Percentiles rank a stretch among this genome's conserved stretches.
phyloP scores from a whole-genome alignment of 495 filamentous ascomycete species.

The Aspergillus haitiensis region DNA sequence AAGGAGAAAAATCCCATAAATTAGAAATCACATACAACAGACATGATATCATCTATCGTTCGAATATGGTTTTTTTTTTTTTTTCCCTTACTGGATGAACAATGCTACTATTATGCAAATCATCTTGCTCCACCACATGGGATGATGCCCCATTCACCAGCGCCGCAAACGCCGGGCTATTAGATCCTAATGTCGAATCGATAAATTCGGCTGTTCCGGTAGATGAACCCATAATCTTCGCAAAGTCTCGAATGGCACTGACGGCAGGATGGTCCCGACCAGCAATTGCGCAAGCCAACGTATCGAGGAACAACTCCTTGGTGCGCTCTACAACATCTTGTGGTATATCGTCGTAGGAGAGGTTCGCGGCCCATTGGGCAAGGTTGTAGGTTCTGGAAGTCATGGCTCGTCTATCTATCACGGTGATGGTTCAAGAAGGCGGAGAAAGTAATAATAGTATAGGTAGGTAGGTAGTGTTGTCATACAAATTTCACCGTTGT shows the following conservation, averaged over 20 bases:
- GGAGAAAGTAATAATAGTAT: neutral
- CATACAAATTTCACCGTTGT: no score
- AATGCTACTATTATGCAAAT: constrained; percentile 42
- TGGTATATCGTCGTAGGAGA: constrained; percentile 34
- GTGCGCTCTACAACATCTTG: constrained; percentile 34
- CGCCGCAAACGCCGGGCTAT: constrained; percentile 37
- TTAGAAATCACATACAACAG: constrained; percentile 8
- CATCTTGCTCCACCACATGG: constrained; percentile 43
- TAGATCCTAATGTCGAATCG: constrained; percentile 28
- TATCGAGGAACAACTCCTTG: constrained; percentile 39
- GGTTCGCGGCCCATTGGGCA: constrained; percentile 28
- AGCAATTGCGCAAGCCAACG: constrained; percentile 38
- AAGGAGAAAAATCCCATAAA: neutral
- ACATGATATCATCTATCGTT: no score
- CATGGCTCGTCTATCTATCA: neutral
- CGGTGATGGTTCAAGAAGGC: neutral
- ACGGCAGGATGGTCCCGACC: constrained; percentile 37
- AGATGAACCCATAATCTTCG: constrained; percentile 34
- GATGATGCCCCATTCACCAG: constrained; percentile 38
- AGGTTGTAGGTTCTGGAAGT: constrained; percentile 10
- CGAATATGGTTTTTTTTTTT: neutral
- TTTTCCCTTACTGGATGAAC: constrained; percentile 33
- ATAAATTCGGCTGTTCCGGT: constrained; percentile 35
- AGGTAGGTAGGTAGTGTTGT: no score
- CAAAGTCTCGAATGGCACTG: constrained; percentile 30